These are phyloP conservation scores for Conticribra guillardii DNA, from an alignment of 108 stramenopile species.

Conservation along the genomic window DNA sequence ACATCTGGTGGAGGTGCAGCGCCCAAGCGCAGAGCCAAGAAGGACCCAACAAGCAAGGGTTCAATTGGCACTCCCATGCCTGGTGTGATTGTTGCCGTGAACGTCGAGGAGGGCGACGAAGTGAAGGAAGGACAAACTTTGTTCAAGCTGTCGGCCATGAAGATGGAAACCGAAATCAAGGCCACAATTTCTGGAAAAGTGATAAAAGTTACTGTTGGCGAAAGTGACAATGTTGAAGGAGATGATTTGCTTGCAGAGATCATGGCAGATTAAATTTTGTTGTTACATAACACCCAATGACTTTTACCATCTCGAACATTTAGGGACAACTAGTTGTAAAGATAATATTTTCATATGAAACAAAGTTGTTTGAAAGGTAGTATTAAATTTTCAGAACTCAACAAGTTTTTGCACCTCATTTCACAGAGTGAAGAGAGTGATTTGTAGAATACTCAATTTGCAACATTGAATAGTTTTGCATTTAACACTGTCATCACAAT, in stretches of 20 bases:
- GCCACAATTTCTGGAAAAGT: conserved; percentile 57
- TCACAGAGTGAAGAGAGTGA: too few species aligned
- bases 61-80: conserved; percentile 79
- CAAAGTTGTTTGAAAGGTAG: too few species aligned
- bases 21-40: conserved; percentile 32
- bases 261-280: background rate
- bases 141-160: conserved; percentile 83
- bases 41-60: conserved; percentile 39
- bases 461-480: too few species aligned
- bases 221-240: conserved; percentile 61
- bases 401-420: background rate
- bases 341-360: background rate
- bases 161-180: conserved; percentile 83
- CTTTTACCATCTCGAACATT: background rate
- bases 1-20: conserved; percentile 18
- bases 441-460: too few species aligned
- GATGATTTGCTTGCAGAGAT: conserved; percentile 73
- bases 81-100: conserved; percentile 68
- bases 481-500: too few species aligned
- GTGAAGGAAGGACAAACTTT: conserved; percentile 68
- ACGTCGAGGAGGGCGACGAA: conserved; percentile 56
- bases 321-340: background rate
- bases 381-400: background rate
- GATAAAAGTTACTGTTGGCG: conserved; percentile 45
- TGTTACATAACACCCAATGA: background rate